These are phyloP conservation scores for Penstemon newberryi DNA, from an alignment of 257 asterid genomes.

Conservation along the genomic window DNA sequence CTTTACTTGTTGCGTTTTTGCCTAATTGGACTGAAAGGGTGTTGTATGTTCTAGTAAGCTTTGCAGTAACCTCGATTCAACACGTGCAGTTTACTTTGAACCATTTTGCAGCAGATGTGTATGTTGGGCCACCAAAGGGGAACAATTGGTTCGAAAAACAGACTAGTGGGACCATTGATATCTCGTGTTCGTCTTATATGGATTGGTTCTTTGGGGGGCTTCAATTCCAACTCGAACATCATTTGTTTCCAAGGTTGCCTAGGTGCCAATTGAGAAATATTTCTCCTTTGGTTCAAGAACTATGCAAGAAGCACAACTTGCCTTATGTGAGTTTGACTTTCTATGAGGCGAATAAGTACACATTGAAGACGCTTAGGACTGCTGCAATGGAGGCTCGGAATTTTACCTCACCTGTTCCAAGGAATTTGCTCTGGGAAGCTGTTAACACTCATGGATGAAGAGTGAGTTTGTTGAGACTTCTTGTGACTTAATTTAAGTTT, in stretches of 20 bases:
- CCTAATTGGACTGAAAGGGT: slow-evolving; percentile 49
- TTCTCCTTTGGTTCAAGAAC: slow-evolving; percentile 68
- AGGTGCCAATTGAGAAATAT: slow-evolving; percentile 73
- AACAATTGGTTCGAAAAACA: slow-evolving; percentile 51
- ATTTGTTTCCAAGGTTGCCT: slow-evolving; percentile 88
- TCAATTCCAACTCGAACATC: slow-evolving; percentile 89
- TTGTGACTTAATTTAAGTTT: slow-evolving; percentile 40
- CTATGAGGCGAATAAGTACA: slow-evolving; percentile 62
- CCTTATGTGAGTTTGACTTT: slow-evolving; percentile 66
- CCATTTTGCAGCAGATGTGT: slow-evolving; percentile 45
- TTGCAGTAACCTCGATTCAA: slow-evolving; percentile 39
- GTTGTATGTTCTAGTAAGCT: slow-evolving; percentile 36
- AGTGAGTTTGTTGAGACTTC: slow-evolving; percentile 42
- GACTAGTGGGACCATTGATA: slow-evolving; percentile 47
- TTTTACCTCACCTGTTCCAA: slow-evolving; percentile 46
- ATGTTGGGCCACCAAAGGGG: slow-evolving; percentile 43
- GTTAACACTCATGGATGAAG: slow-evolving; percentile 79
- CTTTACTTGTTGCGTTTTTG: slow-evolving; percentile 35
- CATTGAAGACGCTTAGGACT: slow-evolving; percentile 53
- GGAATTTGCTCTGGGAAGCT: slow-evolving; percentile 89
- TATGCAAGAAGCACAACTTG: slow-evolving; percentile 78
- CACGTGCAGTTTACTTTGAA: slow-evolving; percentile 48
- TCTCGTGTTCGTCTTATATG: slow-evolving; percentile 39
- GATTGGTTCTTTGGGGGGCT: slow-evolving; percentile 82
- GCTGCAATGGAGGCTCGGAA: slow-evolving; percentile 83